Evolutionary conservation across 768 basidiomycete genomes (phyloP).

Genomic region (Termitomyces sp.): DNA sequence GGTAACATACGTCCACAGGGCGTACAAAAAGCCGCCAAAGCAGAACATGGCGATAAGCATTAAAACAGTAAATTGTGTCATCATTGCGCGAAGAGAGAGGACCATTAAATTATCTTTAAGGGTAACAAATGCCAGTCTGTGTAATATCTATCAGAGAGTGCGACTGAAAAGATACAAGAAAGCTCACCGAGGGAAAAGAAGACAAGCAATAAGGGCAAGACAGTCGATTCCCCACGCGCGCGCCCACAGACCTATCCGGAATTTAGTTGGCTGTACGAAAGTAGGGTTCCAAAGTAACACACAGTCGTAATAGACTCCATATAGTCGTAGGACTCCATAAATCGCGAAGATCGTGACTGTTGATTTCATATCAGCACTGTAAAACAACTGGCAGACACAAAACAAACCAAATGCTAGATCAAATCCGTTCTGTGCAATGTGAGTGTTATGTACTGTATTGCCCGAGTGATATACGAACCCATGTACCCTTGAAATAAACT

Average conservation of each 20-base stretch:
- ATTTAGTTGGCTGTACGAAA: not conserved
- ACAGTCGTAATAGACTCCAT: conserved; percentile 72
- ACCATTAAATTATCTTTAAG: conserved; percentile 78
- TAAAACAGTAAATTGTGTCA: conserved; percentile 79
- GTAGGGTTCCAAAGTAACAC: conserved; percentile 11
- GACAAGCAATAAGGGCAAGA: conserved; percentile 82
- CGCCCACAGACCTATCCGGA: conserved; percentile 55
- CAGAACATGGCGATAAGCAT: conserved; percentile 87
- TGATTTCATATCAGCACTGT: not conserved
- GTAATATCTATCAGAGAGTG: not conserved
- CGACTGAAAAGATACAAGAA: not conserved
- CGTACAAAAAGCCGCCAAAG: conserved; percentile 90
- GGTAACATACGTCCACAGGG: conserved; percentile 79
- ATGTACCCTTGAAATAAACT: conserved; percentile 85
- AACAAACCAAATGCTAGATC: conserved; percentile 79
- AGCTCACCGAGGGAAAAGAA: conserved; percentile 80
- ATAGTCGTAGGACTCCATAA: conserved; percentile 72
- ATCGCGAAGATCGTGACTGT: conserved; percentile 73
- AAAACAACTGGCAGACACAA: not conserved
- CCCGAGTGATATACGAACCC: conserved; percentile 41
- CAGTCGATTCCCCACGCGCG: conserved; percentile 70
- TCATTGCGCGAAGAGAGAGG: conserved; percentile 84
- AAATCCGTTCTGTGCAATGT: conserved; percentile 69
- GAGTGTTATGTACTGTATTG: not conserved
- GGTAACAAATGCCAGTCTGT: conserved; percentile 85